Base-by-base conservation (phyloP, 257 asterid species). In the Primulina huaijiensis region DNA sequence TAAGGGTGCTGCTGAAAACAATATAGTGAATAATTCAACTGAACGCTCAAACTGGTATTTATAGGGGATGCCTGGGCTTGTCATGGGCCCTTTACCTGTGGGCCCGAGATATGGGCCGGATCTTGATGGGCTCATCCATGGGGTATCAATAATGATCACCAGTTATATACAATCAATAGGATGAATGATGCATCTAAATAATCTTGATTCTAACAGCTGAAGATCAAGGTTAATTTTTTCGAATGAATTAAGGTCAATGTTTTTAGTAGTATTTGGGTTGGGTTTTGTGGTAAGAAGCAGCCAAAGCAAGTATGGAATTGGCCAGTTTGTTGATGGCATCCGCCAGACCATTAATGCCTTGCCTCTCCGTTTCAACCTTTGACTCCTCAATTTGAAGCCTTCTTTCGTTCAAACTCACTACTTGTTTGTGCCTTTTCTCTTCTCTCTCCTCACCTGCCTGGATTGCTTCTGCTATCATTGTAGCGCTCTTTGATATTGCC, bases 321-420 rank as follows among this genome's bases (percentile, higher is more conserved):
- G 97, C 96, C 12, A 92, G 92, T 65, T 86, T 92, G 87, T 92
- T 84, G 30, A 90, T 87, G 78, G 97, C 89, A 64, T 92, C 95
- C 10, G 82, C 93, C 27, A 92, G 82, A 2, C 96, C 93, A 52
- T 82, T 84, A 27, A 92, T 84, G 64, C 96, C 95, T 72, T 90
- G 89, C 59, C 87, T 82, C 52, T 77, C 86, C 21, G 83, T 87
- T 85, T 92, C 93, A 65, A 89, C 96, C 63, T 87, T 92, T 38
- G 95, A 81, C 58, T 90, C 96, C 68, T 92, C 97, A 65, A 90
- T 88, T 63, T 79, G 77, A 58, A 88, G 83, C 38, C 96, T 82
- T 62, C 89, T 90, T 70, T 88, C 81, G 31, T 90, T 95, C 84
- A 92, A 60, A n/a, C 72, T 74, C 85, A 90, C 4, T 65, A 90